Base-by-base conservation (phyloP, 768 basidiomycete genomes). In the Mrakia frigida region DNA sequence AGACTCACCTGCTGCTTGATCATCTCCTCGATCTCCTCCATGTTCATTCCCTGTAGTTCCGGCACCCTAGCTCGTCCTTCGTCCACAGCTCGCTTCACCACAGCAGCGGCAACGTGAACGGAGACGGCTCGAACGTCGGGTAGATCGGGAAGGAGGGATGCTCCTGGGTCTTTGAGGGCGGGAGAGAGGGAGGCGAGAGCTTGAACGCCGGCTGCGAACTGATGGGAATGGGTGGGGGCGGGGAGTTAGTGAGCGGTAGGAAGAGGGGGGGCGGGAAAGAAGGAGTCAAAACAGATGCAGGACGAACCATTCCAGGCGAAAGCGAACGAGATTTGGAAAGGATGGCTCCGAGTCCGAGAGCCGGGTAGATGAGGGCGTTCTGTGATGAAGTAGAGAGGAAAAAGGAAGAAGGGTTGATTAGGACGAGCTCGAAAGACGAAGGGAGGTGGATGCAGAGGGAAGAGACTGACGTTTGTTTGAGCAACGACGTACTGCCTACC, bases 311-410 rank as follows among this genome's bases (percentile, higher is more conserved):
- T 61, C 77, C 77, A 33, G 77, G 77, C 13, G 73, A 74, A 31
- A 95, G 86, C 11, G 81, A 83, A 7, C 87, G 85, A 0, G 91
- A 88, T 77, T 89, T 85, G 14, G 88, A 85, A 35, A 93, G 84
- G 80, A 94, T 89, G 53, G 91, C 87, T 28, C 93, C 93, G 77
- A 92, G 89, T 10, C 92, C 92, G 43, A 94, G 87, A 35, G 92
- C 93, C 4, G 93, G 92, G 82, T 93, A 94, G 70, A 94, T 90
- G 61, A 76, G 74, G 41, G 74, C 77, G 50, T 78, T 78, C 74
- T 75, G 69, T 2, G 41, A 46, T 14, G 31, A 23, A 37, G 28
- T 2, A 37, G 35, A 23, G 21, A 13, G 0, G 56, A 56, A 23
- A 52, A 14, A 53, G n/a, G 56, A 18, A 52, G n/a, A n/a, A n/a